A percentile compares a stretch with the other conserved stretches of the same genome.
phyloP scores from a whole-genome alignment of 129 eudicot genomes.

The Centella asiatica region DNA sequence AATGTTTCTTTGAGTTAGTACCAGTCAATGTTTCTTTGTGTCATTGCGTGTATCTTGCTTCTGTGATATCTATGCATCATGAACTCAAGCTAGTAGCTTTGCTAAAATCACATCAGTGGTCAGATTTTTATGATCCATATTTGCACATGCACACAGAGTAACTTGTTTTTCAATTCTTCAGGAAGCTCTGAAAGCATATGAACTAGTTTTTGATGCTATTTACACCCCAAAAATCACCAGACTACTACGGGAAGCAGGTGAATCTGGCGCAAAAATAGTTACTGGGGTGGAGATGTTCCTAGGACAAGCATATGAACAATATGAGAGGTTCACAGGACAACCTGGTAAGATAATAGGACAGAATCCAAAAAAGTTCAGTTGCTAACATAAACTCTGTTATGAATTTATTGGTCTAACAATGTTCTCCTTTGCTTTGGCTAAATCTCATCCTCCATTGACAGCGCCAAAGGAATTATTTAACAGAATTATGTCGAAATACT shows the following conservation, averaged over 20 bases:
- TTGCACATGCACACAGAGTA: neutral
- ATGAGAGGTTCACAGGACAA: constrained; percentile 86
- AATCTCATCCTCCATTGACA: constrained; percentile 28
- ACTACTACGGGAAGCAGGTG: constrained; percentile 74
- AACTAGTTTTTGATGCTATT: constrained; percentile 86
- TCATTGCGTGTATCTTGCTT: too few species aligned
- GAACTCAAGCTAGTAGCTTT: too few species aligned
- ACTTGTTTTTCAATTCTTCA: constrained; percentile 24
- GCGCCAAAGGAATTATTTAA: constrained; percentile 73
- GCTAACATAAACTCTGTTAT: neutral
- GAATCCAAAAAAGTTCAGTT: neutral
- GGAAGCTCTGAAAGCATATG: constrained; percentile 68
- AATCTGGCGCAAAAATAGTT: constrained; percentile 67
- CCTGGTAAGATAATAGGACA: constrained; percentile 43
- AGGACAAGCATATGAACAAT: constrained; percentile 90
- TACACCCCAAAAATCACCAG: constrained; percentile 94
- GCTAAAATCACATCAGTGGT: neutral
- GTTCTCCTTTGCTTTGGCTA: neutral
- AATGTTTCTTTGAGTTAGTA: too few species aligned
- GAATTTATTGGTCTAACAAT: constrained; percentile 6
- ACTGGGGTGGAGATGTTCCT: constrained; percentile 89
- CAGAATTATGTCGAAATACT: constrained; percentile 42
- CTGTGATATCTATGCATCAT: too few species aligned
- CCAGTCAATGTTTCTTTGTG: too few species aligned
- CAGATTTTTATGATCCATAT: neutral